Conservation (phyloP, 495 filamentous ascomycete species). For the Pyrenula massariospora region DNA sequence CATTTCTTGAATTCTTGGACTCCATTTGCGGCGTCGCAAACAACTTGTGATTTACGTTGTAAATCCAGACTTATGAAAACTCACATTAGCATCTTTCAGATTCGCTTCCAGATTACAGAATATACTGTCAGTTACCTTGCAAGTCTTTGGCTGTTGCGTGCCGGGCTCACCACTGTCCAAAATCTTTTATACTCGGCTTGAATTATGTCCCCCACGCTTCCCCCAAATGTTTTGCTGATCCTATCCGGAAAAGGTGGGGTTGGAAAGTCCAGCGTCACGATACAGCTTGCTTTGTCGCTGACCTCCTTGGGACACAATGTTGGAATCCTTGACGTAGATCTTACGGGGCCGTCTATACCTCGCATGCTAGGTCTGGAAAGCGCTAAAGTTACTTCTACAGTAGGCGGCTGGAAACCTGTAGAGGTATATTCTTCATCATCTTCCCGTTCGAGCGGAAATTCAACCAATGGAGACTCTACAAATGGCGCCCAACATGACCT, state of each 20-base stretch:
- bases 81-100: too few relatives aligned
- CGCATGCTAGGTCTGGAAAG: slow-evolving; percentile 83
- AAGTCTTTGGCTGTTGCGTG: too few relatives aligned
- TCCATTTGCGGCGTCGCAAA: too few relatives aligned
- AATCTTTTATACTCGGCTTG: too few relatives aligned
- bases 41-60: too few relatives aligned
- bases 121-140: too few relatives aligned
- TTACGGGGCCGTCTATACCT: slow-evolving; percentile 93
- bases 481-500: slow-evolving; percentile 18
- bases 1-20: too few relatives aligned
- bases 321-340: slow-evolving; percentile 90
- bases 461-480: slow-evolving; percentile 13
- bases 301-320: slow-evolving; percentile 74
- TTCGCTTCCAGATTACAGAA: too few relatives aligned
- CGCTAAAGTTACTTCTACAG: slow-evolving; percentile 79
- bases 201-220: neutral
- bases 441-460: slow-evolving; percentile 5
- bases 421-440: slow-evolving; percentile 49
- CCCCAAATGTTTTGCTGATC: slow-evolving; percentile 18
- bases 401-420: slow-evolving; percentile 83
- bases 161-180: too few relatives aligned
- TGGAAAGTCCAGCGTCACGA: slow-evolving; percentile 92
- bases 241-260: slow-evolving; percentile 97
- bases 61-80: too few relatives aligned
- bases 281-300: slow-evolving; percentile 86